Conservation (phyloP, 23 red algal species). For the Gracilaria gracilis region DNA sequence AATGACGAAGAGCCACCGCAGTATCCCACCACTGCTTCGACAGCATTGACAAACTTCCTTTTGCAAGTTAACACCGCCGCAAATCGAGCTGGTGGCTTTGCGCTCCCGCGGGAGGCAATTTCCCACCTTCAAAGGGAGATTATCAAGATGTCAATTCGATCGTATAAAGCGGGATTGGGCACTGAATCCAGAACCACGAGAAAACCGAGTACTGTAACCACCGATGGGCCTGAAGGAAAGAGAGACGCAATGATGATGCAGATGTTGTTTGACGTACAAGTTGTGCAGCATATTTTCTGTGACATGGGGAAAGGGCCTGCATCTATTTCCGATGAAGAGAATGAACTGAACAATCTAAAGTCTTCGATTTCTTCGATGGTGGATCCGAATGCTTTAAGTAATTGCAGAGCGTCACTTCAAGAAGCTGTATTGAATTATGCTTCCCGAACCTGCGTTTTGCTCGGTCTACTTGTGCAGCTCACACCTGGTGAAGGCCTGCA, state of each 20-base stretch:
- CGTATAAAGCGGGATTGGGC: conserved; percentile 14
- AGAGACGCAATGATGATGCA: conserved; percentile 44
- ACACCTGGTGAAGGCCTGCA: neutral
- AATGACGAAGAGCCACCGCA: neutral
- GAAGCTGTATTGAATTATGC: conserved; percentile 49
- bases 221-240: neutral
- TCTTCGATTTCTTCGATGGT: conserved; percentile 39
- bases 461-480: conserved; percentile 40
- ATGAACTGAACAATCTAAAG: conserved; percentile 11
- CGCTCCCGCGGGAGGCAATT: conserved; percentile 42
- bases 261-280: conserved; percentile 65
- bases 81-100: conserved; percentile 67
- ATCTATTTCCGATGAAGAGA: neutral
- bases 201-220: no score
- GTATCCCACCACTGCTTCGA: conserved; percentile 64
- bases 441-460: conserved; percentile 26
- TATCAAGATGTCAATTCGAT: neutral
- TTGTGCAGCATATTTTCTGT: conserved; percentile 24
- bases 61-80: conserved; percentile 15
- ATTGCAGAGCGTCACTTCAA: conserved; percentile 29
- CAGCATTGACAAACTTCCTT: conserved; percentile 32
- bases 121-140: conserved; percentile 34
- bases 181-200: neutral
- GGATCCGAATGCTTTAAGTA: conserved; percentile 46
- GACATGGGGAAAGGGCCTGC: neutral